Evolutionary conservation across 352 stramenopile genomes (phyloP), one percentile per base, ranked within the genome.

Genomic region (Peronospora destructor): DNA sequence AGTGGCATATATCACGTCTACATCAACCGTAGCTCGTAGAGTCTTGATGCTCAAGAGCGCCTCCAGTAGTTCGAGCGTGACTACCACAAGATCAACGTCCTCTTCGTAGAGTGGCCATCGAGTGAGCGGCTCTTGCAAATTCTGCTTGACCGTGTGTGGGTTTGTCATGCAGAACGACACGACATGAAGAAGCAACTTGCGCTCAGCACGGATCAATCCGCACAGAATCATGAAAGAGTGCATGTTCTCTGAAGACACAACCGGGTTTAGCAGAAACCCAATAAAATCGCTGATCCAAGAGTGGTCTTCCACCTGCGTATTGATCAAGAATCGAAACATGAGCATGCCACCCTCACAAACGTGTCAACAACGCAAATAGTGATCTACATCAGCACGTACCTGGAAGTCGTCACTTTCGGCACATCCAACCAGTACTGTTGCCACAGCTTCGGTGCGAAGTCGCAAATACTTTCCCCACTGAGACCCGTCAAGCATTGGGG

Each of bases 41-140:
- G 53, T 47, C 10, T 66, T 40, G 8, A 75, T 62, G 3, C 32
- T 59, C 4, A 81, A 53, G 0, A 86, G 53, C 0, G 50, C 36
- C 10, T 65, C 47, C 9, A 86, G 40, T 12, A 86, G 47, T 28
- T 82, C 57, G 9, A 86, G 54, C 10, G 69, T 73, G 13, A 81
- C 51, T 32, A 82, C 47, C 4, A 81, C 66, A n/a, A 69, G 50
- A 35, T 86, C 74, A 1, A 81, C 48, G 44, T 86, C 74, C 25
- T 86, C 74, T 51, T 86, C 74, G 45, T 77, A 86, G 17, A 86
- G 45, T 3, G 74, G 74, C 74, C 74, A 86, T 25, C 62, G 61
- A 39, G 65, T 50, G 11, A 86, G 58, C 33, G 66, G 62, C 21
- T 76, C 59, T 34, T 76, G 68, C 16, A 84, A 55, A 11, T 66